phyloP scores from a whole-genome alignment of 164 flowering plant genomes.

The Litsea cubeba region DNA sequence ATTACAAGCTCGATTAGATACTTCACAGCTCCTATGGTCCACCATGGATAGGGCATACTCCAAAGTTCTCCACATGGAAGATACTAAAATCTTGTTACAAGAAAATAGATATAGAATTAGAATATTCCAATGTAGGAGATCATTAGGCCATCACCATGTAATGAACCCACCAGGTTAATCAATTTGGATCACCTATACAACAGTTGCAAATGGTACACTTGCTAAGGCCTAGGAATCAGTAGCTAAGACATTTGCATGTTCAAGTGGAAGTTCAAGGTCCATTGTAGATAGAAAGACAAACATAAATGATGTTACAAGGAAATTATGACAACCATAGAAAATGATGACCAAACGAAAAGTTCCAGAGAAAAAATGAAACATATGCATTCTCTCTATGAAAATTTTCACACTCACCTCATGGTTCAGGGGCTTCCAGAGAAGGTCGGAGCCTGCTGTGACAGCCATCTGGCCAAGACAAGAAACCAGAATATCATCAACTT shows the following conservation, averaged over 20 bases:
- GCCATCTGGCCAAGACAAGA: slow-evolving; percentile 94
- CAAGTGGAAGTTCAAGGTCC: not conserved
- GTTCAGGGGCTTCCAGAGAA: slow-evolving; percentile 84
- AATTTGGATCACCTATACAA: not conserved
- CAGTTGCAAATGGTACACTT: not conserved
- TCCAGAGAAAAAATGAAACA: not conserved
- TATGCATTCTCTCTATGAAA: not conserved
- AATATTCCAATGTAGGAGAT: no score
- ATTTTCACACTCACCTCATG: slow-evolving; percentile 55
- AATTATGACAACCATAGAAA: not conserved
- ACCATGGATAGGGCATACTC: no score
- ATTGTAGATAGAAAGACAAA: no score
- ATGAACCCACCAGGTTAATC: not conserved
- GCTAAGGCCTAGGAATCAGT: not conserved
- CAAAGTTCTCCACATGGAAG: no score
- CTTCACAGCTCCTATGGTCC: no score
- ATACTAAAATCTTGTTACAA: no score
- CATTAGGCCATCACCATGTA: no score
- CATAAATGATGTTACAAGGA: not conserved
- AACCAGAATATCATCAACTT: slow-evolving; percentile 75
- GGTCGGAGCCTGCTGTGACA: slow-evolving; percentile 74
- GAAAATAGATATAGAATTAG: no score
- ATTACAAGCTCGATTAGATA: no score
- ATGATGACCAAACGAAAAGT: not conserved
- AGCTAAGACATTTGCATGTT: not conserved